phyloP scores from a whole-genome alignment of 78 protist species.

The Bigelowiella natans region DNA sequence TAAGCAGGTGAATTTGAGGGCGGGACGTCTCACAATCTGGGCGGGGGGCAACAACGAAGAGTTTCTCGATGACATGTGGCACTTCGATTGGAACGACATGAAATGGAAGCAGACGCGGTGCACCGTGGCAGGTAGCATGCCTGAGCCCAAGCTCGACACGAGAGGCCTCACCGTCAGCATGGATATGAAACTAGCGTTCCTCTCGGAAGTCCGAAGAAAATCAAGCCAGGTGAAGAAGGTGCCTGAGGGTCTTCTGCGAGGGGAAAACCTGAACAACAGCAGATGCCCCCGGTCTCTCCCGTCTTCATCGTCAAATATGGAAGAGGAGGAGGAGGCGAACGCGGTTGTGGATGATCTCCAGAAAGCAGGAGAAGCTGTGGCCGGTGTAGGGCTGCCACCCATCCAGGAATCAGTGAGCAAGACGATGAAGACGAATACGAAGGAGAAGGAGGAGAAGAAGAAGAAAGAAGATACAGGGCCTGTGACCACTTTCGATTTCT shows the following conservation, averaged over 20 bases:
- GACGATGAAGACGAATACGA: too few relatives aligned
- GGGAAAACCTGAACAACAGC: too few relatives aligned
- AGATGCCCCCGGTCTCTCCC: too few relatives aligned
- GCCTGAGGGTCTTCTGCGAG: neutral
- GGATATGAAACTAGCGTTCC: neutral
- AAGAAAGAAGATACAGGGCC: too few relatives aligned
- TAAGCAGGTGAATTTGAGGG: neutral
- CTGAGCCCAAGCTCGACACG: neutral
- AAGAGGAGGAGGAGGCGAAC: too few relatives aligned
- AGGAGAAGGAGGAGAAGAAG: too few relatives aligned
- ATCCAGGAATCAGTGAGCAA: too few relatives aligned
- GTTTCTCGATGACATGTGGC: neutral
- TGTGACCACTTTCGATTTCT: neutral
- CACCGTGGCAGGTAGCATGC: neutral
- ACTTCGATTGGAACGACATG: neutral
- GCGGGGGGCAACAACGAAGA: neutral
- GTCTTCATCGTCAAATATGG: neutral
- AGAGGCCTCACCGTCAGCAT: neutral
- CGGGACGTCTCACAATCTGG: neutral
- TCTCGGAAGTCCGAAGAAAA: neutral
- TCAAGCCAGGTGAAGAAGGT: neutral
- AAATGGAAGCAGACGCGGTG: neutral
- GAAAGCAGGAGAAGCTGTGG: too few relatives aligned
- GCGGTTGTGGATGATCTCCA: too few relatives aligned
- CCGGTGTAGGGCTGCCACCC: too few relatives aligned